Conservation (phyloP, 73 alveolate genomes). For the Tetrahymena elliotti region DNA sequence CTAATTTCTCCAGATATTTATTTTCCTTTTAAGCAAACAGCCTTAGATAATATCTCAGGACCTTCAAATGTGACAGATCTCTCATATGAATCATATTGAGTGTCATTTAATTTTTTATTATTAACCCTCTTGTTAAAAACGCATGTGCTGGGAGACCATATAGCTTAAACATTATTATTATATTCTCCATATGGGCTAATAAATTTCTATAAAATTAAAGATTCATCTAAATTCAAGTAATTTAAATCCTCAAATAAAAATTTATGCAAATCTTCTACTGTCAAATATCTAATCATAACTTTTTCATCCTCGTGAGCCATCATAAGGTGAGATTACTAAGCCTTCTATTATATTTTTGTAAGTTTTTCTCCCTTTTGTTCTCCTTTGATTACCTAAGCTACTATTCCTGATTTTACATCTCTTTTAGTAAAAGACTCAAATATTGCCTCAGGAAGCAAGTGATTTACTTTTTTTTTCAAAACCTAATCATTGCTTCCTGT, state of each 20-base stretch:
- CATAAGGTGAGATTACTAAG: background rate
- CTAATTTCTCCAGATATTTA: background rate
- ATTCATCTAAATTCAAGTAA: background rate
- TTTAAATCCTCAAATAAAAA: background rate
- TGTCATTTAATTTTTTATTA: background rate
- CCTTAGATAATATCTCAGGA: background rate
- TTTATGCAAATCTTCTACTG: background rate
- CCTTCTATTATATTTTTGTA: background rate
- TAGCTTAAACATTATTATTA: background rate
- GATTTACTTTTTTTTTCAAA: background rate
- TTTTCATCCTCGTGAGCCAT: background rate
- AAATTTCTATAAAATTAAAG: background rate
- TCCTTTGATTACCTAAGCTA: background rate
- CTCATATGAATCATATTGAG: background rate
- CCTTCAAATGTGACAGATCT: background rate
- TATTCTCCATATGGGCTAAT: background rate
- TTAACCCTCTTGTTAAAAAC: background rate
- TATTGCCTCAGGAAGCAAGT: background rate
- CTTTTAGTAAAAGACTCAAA: background rate
- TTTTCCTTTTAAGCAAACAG: background rate
- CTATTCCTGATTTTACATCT: background rate
- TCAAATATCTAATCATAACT: background rate
- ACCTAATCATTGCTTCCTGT: background rate
- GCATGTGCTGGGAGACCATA: background rate
- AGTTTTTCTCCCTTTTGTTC: background rate